Base-by-base conservation (phyloP, 2,329 filamentous ascomycete genomes). In the Cladosporium sp. region DNA sequence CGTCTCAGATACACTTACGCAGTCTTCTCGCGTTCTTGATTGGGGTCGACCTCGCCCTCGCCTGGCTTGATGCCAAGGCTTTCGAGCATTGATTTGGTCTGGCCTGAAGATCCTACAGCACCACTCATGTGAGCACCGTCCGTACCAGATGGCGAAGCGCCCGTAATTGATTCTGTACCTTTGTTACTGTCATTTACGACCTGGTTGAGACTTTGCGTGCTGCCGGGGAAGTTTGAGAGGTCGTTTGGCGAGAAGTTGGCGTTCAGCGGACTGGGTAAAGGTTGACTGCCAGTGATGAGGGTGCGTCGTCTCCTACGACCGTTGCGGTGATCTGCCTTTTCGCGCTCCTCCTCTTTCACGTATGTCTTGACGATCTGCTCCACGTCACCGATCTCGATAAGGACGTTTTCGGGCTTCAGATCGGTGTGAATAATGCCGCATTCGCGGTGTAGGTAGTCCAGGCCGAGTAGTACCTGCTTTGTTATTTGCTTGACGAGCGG, bases 381-480 rank as follows among this genome's bases (percentile, higher is more conserved):
- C 58, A 99, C 95, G 73, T 99, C 95, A 70, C 95, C 95, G 75
- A 99, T 98, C 80, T 99, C 95, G 76, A 99, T 98, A 70, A 99
- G 84, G 34, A 99, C 95, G 76, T 99, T 99, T 78, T 99, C 95
- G 57, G 95, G 95, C 79, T 99, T 97, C 72, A 98, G 82, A 76
- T 97, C 94, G 67, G 95, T 98, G 79, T 99, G 95, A 75, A 99
- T 97, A 80, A 99, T 98, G 76, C 95, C 95, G 79, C 95, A 99
- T 80, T 99, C 94, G 73, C 95, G 89, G 78, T 99, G 95, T 46
- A 99, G 86, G 77, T 98, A 98, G 79, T 99, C 95, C 69, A 99
- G 84, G 48, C 95, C 95, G 30, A 99, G 87, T 57, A 99, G 85
- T 11, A 98, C 95, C 81, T 99, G 95, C 80, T 98, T 98, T 32